Percentiles rank a stretch among this genome's conserved stretches.
These are phyloP conservation scores for Mortierella sp. DNA, from an alignment of 371 early-diverging fungal genomes.

Conservation along the genomic window DNA sequence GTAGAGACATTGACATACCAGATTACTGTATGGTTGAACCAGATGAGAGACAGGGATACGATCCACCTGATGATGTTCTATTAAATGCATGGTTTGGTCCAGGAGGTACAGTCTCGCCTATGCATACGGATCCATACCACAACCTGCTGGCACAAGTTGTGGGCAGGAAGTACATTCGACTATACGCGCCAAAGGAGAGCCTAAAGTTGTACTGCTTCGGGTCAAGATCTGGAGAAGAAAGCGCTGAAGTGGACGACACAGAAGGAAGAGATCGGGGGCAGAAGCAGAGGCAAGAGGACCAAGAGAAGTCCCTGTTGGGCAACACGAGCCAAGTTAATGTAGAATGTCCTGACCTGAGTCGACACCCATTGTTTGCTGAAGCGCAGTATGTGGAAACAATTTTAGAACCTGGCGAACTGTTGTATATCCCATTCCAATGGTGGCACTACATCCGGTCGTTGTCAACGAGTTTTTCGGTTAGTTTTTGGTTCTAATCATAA, in stretches of 20 bases:
- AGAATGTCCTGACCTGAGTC: conserved; percentile 67
- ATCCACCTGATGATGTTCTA: conserved; percentile 65
- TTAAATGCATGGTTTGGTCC: conserved; percentile 95
- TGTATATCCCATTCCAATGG: conserved; percentile 94
- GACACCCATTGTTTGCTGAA: conserved; percentile 67
- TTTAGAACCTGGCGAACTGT: conserved; percentile 83
- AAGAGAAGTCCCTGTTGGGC: conserved; percentile 61
- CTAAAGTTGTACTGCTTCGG: conserved; percentile 63
- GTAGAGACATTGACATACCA: conserved; percentile 80
- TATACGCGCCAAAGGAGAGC: conserved; percentile 77
- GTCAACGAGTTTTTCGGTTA: conserved; percentile 83
- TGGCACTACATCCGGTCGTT: conserved; percentile 94
- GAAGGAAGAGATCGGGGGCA: background rate
- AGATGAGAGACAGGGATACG: conserved; percentile 33
- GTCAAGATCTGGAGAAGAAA: conserved; percentile 10
- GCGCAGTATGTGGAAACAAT: conserved; percentile 78
- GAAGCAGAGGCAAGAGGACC: background rate
- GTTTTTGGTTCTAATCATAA: conserved; percentile 86
- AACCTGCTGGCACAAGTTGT: conserved; percentile 92
- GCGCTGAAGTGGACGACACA: background rate
- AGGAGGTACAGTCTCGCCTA: conserved; percentile 84
- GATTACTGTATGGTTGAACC: conserved; percentile 81
- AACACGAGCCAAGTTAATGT: conserved; percentile 90
- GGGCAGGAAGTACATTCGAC: conserved; percentile 83
- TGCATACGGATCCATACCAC: conserved; percentile 89